Conservation (phyloP, 192 early-diverging fungal genomes). For the Pilaira anomala region DNA sequence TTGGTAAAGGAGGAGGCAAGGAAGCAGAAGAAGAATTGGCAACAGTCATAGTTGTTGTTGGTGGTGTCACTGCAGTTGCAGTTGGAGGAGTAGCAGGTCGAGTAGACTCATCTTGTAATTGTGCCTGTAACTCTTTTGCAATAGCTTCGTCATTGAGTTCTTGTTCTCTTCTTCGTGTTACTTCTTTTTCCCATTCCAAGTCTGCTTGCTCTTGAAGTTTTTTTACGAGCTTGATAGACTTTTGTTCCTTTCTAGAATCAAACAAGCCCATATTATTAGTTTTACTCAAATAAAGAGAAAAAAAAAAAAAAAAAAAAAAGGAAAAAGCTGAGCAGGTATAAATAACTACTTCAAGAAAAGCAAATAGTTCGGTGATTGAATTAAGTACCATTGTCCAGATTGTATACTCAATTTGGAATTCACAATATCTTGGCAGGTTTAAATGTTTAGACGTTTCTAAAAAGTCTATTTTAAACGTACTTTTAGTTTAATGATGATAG, state of each 20-base stretch:
- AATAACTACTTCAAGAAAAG: background rate
- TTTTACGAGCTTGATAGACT: conserved; percentile 14
- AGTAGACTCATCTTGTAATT: conserved; percentile 2
- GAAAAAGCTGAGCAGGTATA: background rate
- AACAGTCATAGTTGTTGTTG: background rate
- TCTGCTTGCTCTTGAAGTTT: conserved; percentile 10
- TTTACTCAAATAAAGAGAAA: background rate
- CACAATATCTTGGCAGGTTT: too few relatives aligned
- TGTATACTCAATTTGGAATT: too few relatives aligned
- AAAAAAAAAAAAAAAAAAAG: background rate
- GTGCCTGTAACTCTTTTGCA: conserved; percentile 11
- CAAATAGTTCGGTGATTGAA: background rate
- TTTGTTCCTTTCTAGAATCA: conserved; percentile 7
- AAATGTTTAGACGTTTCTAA: too few relatives aligned
- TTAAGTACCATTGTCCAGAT: background rate
- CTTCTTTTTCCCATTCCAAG: conserved; percentile 1
- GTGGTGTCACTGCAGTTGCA: background rate
- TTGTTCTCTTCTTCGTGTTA: conserved; percentile 7
- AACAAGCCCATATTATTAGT: conserved; percentile 1
- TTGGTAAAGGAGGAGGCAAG: conserved; percentile 9
- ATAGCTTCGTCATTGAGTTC: conserved; percentile 13
- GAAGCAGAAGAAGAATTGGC: background rate
- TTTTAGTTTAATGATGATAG: too few relatives aligned
- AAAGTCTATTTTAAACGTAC: too few relatives aligned
- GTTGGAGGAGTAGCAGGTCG: background rate